Evolutionary conservation across 345 rosid genomes (phyloP), one percentile per base, ranked within the genome.

Genomic region (Populus nigra): DNA sequence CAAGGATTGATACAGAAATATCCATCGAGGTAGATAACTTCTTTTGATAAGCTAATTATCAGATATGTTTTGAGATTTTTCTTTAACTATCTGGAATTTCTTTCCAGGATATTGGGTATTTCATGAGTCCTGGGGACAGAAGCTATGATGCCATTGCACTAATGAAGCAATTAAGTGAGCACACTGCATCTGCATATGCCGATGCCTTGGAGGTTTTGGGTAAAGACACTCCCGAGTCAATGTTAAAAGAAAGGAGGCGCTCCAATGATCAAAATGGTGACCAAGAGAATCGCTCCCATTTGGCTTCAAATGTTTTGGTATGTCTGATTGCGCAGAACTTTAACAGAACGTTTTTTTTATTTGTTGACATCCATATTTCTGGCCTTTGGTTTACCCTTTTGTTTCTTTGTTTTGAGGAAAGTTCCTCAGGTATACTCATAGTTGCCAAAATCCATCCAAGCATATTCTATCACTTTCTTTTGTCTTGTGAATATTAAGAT

Each of bases 121-220:
- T 91, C 65, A 85, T 90, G 92, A 96, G 97, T 87, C 99, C 99
- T 7, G 94, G 85, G 9, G 97, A 90, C 33, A 87, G 86, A 85
- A 91, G 97, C 84, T 96, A 92, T 72, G 99, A 96, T 77, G 98
- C 97, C 82, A 79, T 96, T 70, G 90, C 97, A 76, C 81, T 96
- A 82, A 90, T 94, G 95, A 94, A 91, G 84, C 95, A 96, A 79
- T 83, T 94, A 72, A 89, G 92, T 22, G 99, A 90, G 87, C 97
- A 90, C 73, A 87, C 90, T 33, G 98, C 99, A 43, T 68, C 95
- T 59, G 89, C 96, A 9, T 96, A 84, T 88, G 97, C 98, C 33
- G 96, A 92, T 85, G 99, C 98, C 65, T 74, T 92, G 86, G 97
- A 96, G 77, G 95, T 92, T 77, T 70, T 94, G 76, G 98, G 99